Evolutionary conservation across 148 eudicot species (phyloP).

Genomic region (Silene latifolia): DNA sequence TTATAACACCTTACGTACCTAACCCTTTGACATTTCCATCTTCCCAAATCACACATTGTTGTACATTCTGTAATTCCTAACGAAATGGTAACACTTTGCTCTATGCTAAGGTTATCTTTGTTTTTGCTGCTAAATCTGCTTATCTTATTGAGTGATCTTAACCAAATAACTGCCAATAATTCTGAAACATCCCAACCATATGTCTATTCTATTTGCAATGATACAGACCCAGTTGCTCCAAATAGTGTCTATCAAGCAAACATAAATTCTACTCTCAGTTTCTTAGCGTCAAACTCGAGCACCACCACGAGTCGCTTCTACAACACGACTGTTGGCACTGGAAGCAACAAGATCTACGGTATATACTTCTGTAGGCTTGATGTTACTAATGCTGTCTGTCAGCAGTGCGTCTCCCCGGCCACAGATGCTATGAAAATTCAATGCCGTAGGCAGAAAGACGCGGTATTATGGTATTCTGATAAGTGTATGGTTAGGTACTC

Average conservation of each 20-base stretch:
- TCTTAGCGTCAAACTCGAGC: conserved; percentile 14
- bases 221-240: conserved; percentile 3
- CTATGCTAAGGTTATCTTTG: background rate
- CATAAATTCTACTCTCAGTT: conserved; percentile 7
- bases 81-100: conserved; percentile 5
- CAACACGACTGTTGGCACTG: conserved; percentile 25
- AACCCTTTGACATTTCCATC: background rate
- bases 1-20: background rate
- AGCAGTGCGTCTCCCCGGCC: conserved; percentile 17
- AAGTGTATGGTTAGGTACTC: conserved; percentile 33
- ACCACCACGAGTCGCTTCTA: conserved; percentile 12
- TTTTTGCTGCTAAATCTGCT: background rate
- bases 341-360: conserved; percentile 13
- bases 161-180: background rate
- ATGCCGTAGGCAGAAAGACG: conserved; percentile 20
- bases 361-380: conserved; percentile 26
- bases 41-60: background rate
- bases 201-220: conserved; percentile 25
- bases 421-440: conserved; percentile 8
- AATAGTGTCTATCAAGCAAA: conserved; percentile 18
- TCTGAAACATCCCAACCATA: background rate
- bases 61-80: too few species aligned
- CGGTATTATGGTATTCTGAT: conserved; percentile 29
- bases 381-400: conserved; percentile 16
- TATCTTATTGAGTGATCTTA: background rate